Evolutionary conservation across 768 basidiomycete species (phyloP).

Genomic region (Tephrocybe sp.): DNA sequence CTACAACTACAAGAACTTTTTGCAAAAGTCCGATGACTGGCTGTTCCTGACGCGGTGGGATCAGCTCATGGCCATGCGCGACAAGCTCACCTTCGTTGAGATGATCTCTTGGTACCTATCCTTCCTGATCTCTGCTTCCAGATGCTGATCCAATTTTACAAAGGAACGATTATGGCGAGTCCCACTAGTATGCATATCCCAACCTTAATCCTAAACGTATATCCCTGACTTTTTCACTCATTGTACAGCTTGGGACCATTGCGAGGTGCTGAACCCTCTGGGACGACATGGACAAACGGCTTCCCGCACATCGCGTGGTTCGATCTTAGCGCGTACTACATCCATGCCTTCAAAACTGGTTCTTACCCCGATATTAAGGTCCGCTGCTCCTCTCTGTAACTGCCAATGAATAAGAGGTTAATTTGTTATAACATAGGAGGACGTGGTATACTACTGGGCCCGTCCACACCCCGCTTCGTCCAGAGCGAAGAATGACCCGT

Average conservation of each 20-base stretch:
- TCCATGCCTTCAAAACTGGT: slow-evolving; percentile 67
- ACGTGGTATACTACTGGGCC: slow-evolving; percentile 56
- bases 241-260: slow-evolving; percentile 51
- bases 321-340: slow-evolving; percentile 62
- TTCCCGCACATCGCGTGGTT: slow-evolving; percentile 56
- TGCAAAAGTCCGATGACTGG: slow-evolving; percentile 66
- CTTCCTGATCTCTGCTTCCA: background rate
- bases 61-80: slow-evolving; percentile 56
- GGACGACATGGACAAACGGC: slow-evolving; percentile 41
- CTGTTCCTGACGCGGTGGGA: slow-evolving; percentile 71
- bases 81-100: slow-evolving; percentile 54
- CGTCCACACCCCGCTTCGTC: slow-evolving; percentile 62
- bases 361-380: slow-evolving; percentile 55
- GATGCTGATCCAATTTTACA: background rate
- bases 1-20: slow-evolving; percentile 60
- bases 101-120: slow-evolving; percentile 56
- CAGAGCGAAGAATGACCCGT: slow-evolving; percentile 37
- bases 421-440: slow-evolving; percentile 28
- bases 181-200: slow-evolving; percentile 49
- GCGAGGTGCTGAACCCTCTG: slow-evolving; percentile 43
- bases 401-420: background rate
- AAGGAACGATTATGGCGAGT: slow-evolving; percentile 78
- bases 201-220: background rate
- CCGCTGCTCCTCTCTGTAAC: slow-evolving; percentile 18
- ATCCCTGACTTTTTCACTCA: background rate